phyloP scores from a whole-genome alignment of 116 monocot genomes.

The Papilionanthe hybrid region DNA sequence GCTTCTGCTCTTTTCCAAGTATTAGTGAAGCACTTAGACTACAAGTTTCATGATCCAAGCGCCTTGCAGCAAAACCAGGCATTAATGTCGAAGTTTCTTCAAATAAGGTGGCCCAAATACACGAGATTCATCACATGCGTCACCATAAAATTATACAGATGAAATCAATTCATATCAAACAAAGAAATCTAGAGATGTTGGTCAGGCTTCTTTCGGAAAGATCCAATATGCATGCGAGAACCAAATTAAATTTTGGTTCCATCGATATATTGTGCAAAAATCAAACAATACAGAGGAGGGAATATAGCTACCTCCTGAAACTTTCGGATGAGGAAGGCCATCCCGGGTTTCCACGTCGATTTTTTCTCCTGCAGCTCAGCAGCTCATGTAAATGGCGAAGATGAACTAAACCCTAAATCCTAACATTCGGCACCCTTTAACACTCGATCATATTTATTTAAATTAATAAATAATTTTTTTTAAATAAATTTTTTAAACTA shows the following conservation, averaged over 20 bases:
- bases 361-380: not conserved
- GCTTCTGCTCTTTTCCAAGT: not conserved
- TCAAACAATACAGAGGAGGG: not conserved
- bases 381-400: not conserved
- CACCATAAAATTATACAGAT: not conserved
- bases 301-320: constrained; percentile 13
- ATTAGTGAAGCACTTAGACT: not conserved
- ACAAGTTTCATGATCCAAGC: not conserved
- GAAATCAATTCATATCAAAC: not conserved
- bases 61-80: not conserved
- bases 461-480: no score
- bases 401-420: not conserved
- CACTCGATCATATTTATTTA: no score
- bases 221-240: not conserved
- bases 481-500: no score
- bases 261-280: not conserved
- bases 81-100: not conserved
- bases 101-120: not conserved
- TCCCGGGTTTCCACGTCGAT: not conserved
- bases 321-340: constrained; percentile 19
- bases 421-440: no score
- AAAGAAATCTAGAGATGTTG: no score
- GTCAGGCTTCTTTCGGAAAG: not conserved
- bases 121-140: not conserved
- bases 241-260: no score